Conservation (phyloP, 2,329 filamentous ascomycete species). For the Trichoderma polysporum region DNA sequence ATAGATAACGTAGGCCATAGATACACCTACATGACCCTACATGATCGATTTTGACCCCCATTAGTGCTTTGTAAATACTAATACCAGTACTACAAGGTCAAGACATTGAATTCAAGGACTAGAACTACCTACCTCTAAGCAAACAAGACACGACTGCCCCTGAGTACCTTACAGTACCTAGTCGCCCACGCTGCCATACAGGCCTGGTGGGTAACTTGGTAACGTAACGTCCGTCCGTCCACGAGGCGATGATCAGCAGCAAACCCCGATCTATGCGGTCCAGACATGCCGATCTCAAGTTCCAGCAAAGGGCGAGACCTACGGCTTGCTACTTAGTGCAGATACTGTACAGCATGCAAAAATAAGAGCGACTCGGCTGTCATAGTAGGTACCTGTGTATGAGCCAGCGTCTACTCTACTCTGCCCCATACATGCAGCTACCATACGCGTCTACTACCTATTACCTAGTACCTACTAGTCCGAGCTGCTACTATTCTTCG, state of each 20-base stretch:
- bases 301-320: not conserved
- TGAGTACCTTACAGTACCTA: not conserved
- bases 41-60: too few species aligned
- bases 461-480: not conserved
- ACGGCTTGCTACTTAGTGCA: too few species aligned
- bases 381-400: too few species aligned
- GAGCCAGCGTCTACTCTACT: not conserved
- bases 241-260: slow-evolving; percentile 13
- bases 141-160: not conserved
- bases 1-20: too few species aligned
- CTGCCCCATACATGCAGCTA: not conserved
- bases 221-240: slow-evolving; percentile 2
- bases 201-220: not conserved
- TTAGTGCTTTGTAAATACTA: too few species aligned
- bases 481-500: not conserved
- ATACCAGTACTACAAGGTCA: too few species aligned
- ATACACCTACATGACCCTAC: too few species aligned
- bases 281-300: slow-evolving; percentile 4
- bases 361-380: not conserved
- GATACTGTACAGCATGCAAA: not conserved
- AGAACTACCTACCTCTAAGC: too few species aligned
- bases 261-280: slow-evolving; percentile 5
- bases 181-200: not conserved
- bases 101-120: too few species aligned
- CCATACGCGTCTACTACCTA: not conserved